Evolutionary conservation across 2,329 filamentous ascomycete species (phyloP).

Genomic region (Exophiala sp.): DNA sequence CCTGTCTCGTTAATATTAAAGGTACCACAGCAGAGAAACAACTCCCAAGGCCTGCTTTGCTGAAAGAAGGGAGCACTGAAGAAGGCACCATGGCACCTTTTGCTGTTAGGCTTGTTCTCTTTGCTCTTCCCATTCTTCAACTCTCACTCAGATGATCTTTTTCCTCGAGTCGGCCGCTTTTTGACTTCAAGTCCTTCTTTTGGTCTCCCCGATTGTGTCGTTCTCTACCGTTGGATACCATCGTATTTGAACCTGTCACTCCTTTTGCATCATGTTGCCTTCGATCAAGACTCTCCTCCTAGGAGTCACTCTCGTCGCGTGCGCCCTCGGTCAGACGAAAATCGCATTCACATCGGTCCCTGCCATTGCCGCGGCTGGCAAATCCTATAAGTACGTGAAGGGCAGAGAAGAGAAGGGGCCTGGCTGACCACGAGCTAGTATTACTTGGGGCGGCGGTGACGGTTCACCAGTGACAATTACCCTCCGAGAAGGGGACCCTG

Average conservation of each 20-base stretch:
- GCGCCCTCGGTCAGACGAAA: conserved; percentile 43
- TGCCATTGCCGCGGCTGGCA: conserved; percentile 43
- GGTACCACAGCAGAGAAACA: not conserved
- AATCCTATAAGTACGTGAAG: conserved; percentile 30
- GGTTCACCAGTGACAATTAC: conserved; percentile 46
- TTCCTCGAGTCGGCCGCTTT: no score
- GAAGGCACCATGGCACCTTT: no score
- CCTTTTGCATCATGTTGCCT: conserved; percentile 39
- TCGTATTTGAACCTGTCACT: not conserved
- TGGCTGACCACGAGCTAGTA: conserved; percentile 33
- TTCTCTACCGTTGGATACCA: no score
- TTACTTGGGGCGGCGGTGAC: conserved; percentile 46
- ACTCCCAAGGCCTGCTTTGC: not conserved
- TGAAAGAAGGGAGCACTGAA: no score
- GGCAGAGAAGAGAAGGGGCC: not conserved
- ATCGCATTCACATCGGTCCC: conserved; percentile 51
- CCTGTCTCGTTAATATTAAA: not conserved
- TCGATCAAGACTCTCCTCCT: conserved; percentile 47
- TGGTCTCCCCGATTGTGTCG: no score
- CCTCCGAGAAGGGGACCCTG: conserved; percentile 48
- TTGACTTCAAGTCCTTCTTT: no score
- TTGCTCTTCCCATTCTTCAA: no score
- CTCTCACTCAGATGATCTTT: no score
- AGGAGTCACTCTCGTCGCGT: conserved; percentile 39
- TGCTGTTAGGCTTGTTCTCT: no score